Evolutionary conservation across 805 yeast species (phyloP), one percentile per base, ranked within the genome.

Genomic region (Trichomonascus vanleenenianus): DNA sequence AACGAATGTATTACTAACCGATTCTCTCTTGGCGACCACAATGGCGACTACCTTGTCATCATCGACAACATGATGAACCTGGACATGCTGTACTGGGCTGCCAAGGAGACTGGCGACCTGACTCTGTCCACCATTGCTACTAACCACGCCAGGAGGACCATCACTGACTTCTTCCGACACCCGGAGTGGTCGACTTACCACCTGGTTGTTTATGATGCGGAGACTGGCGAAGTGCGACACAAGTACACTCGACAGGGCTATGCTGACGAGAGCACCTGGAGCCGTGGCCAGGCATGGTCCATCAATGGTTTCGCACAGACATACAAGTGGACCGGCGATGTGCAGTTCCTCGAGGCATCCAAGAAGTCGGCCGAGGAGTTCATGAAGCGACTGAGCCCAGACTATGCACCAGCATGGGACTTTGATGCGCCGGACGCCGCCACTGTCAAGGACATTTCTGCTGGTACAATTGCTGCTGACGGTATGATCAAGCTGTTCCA

Each of bases 201-300:
- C 44, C 48, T 60, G 11, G 47, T 60, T 14, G 57, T 57, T 11
- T 60, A 55, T 43, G 56, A 61, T 40, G 15, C 47, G 18, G 47
- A 36, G 7, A 51, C 53, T 3, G 66, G 66, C 3, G 34, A 33
- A 4, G 48, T 47, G 2, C 56, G 52, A 34, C 58, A 55, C 8
- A 57, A 55, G 18, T 52, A 59, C 42, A 62, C 65, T 18, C 47
- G 56, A 39, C 65, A 62, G 47, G 65, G 66, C 10, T 60, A 51
- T 35, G 47, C 46, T 12, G 59, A 62, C 45, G 62, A 58, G 9
- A 35, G 58, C 9, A 48, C 56, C 32, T 62, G 66, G 66, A 45
- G 59, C 10, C 54, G 65, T 12, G 66, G 66, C 35, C 65, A 61
- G 48, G 58, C 66, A 3, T 61, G 66, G 66, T 64, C 59, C 5